Evolutionary conservation across 192 early-diverging fungal species (phyloP), one percentile per base, ranked within the genome.

Genomic region (Coemansia sp.): DNA sequence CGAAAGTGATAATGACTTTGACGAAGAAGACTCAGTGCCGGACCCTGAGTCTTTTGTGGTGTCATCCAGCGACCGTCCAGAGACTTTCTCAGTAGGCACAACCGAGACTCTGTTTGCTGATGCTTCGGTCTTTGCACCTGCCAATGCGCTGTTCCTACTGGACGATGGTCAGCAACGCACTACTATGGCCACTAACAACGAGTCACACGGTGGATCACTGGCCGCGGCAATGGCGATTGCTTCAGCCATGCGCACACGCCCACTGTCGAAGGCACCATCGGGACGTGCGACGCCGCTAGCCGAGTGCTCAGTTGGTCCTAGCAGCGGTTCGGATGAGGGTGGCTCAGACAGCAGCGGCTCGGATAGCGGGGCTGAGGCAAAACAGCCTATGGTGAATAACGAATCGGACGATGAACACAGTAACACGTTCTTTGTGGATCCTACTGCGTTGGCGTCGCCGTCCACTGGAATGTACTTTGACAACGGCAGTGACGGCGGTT

Each of bases 21-120:
- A 71, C 51, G 77, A 80, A 16, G 78, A 52, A 12, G 72, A 80
- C 38, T 71, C 71, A 25, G 71, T 80, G 19, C 72, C 78, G 19
- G 78, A 80, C 58, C 78, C 78, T 4, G 78, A 80, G 52, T 80
- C 72, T 8, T 80, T 80, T 74, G 78, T 80, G 26, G 72, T 80
- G 4, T 74, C 71, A 53, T 73, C 78, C 34, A 49, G 61, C 21
- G 78, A 71, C 54, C 57, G 64, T 23, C 72, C 78, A 18, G 78
- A 80, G 54, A 67, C 78, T 10, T 71, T 80, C 54, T 80, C 78
- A 5, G 72, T 68, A 4, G 65, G 72, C 12, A 58, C 72, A 0
- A 61, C 71, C 5, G 77, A 80, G 52, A 64, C 77, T 2, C 61
- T 71, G 52, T 74, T 79, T 64, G 54, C 73, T 9, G 78, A 81